These are phyloP conservation scores for Sporothrix sp. DNA, from an alignment of 2,329 filamentous ascomycete species.

Conservation along the genomic window DNA sequence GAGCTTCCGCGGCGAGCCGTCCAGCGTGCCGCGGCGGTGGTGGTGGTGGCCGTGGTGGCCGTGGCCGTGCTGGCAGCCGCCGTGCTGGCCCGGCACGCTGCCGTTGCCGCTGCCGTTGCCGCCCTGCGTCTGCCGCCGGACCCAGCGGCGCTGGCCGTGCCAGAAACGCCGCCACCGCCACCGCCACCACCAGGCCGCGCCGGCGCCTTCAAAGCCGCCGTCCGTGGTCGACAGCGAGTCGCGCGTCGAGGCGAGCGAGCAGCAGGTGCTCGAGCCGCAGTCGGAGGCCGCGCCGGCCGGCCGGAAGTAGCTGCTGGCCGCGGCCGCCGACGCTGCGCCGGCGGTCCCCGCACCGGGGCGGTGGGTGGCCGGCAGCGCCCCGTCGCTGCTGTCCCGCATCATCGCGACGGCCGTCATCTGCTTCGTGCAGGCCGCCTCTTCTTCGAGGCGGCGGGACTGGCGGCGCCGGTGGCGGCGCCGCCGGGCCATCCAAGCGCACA, in stretches of 20 bases:
- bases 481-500: slow-evolving; percentile 32
- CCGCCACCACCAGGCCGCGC: slow-evolving; percentile 14
- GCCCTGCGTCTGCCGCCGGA: slow-evolving; percentile 3
- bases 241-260: slow-evolving; percentile 8
- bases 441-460: background rate
- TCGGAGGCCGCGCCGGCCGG: slow-evolving; percentile 3
- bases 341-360: background rate
- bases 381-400: slow-evolving; percentile 2
- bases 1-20: slow-evolving; percentile 10
- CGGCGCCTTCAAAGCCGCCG: slow-evolving; percentile 12
- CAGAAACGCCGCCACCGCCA: slow-evolving; percentile 13
- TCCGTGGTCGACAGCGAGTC: slow-evolving; percentile 5
- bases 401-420: slow-evolving; percentile 12
- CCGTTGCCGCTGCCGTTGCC: background rate
- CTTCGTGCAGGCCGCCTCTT: slow-evolving; percentile 6
- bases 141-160: slow-evolving; percentile 10
- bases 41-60: slow-evolving; percentile 12
- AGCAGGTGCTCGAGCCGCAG: slow-evolving; percentile 14
- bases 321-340: background rate
- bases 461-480: slow-evolving; percentile 6
- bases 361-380: background rate
- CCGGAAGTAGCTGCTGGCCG: background rate
- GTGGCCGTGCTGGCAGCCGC: slow-evolving; percentile 11
- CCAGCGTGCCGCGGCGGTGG: background rate
- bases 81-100: background rate